These are phyloP conservation scores for Pichia sp. DNA, from an alignment of 1,139 yeast genomes.

Conservation along the genomic window DNA sequence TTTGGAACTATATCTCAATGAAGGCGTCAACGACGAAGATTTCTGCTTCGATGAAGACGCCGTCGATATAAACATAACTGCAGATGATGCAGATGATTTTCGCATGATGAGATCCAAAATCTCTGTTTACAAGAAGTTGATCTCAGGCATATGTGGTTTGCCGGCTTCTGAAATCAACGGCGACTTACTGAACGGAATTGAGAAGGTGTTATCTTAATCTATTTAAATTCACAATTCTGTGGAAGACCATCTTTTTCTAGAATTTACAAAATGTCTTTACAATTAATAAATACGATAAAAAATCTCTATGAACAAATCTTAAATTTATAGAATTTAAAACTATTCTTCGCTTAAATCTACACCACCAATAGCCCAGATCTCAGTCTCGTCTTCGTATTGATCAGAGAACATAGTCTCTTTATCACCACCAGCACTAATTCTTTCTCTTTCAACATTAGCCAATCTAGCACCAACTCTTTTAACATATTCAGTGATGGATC, in stretches of 20 bases:
- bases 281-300: neutral
- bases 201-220: constrained; percentile 24
- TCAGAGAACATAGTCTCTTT: constrained; percentile 81
- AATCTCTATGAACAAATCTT: neutral
- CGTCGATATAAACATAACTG: neutral
- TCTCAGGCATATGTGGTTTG: constrained; percentile 79
- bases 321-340: neutral
- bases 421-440: constrained; percentile 88
- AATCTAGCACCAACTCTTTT: constrained; percentile 81
- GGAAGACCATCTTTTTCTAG: neutral
- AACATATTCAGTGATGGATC: constrained; percentile 84
- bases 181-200: constrained; percentile 54
- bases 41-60: constrained; percentile 14
- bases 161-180: constrained; percentile 77
- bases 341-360: constrained; percentile 39
- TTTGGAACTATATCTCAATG: constrained; percentile 8
- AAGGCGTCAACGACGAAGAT: constrained; percentile 11
- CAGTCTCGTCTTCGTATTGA: constrained; percentile 77
- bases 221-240: neutral
- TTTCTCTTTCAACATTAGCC: constrained; percentile 80
- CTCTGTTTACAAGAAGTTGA: constrained; percentile 74
- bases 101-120: constrained; percentile 40
- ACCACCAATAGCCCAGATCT: constrained; percentile 85
- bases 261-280: neutral
- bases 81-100: constrained; percentile 8